Base-by-base conservation (phyloP, 2,329 filamentous ascomycete species). In the Xylaria sp. region DNA sequence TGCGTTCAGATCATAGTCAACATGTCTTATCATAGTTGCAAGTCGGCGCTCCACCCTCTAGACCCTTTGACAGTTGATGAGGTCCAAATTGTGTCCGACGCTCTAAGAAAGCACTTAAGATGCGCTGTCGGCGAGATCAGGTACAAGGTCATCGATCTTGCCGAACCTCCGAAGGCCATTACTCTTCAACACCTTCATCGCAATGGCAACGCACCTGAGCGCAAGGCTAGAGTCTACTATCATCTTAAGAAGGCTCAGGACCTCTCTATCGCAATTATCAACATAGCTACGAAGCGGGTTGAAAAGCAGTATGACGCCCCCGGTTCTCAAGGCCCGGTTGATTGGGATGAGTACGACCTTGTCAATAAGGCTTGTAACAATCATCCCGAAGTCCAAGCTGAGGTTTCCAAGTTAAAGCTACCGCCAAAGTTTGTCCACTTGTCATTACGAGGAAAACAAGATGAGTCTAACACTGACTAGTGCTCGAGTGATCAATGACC, bases 371-470 rank as follows among this genome's bases (percentile, higher is more conserved):
- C 83, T 39, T 83, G 84, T 5, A 78, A 90, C 6, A 81, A 83
- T 52, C 86, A 91, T 69, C 82, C 85, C 41, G 81, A 79, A 2
- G 88, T 91, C 4, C 81, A 86, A 73, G 86, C 85, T 7, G 88
- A 88, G 72, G 82, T 91, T 63, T 86, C 84, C 43, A 90, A 91
- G 77, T 78, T 91, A 57, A 75, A 89, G 73, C 81, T 91, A 2
- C 89, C 89, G 0, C 82, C 87, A 72, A 88, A 87, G 41, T 83
- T 85, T 1, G 83, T 86, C 0, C 79, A 90, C 3, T 84, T 90
- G 23, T 41, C 6, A 45, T 28, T 46, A n/a, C 13, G 10, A 41
- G 1, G 9, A 30, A 57, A 25, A 15, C 2, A 30, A 18, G n/a
- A n/a, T 2, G 13, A 12, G 12, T 43, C 39, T 45, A 4, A 58